Evolutionary conservation across 306 rosid species (phyloP), one percentile per base, ranked within the genome.

Genomic region (Sicyos edulis): DNA sequence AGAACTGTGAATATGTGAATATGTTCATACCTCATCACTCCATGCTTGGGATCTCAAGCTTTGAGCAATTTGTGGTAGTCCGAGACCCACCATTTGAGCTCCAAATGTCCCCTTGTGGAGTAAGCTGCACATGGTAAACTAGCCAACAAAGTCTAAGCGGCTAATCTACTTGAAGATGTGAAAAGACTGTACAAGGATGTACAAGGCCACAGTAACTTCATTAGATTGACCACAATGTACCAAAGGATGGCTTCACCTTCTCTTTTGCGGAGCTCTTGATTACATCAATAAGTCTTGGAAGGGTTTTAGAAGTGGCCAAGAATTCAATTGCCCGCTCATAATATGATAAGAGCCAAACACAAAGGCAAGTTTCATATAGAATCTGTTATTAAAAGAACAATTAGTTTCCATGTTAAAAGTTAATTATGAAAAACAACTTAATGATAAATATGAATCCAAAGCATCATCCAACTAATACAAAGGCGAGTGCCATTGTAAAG

Each of bases 21-120:
- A 4, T 71, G 78, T 52, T 81, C 85, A 81, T 71, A 95, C 99
- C 99, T 95, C 99, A 80, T 95, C 99, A 86, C 97, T 95, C 99
- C 99, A 95, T 59, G 99, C 99, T 84, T 95, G 99, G 68, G 95
- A 91, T 83, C 91, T 95, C 86, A 95, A 87, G 81, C 88, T 95
- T 79, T 87, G 99, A 81, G 89, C 99, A 75, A 85, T 82, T 80
- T 89, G 99, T 20, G 90, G 96, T 51, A 95, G 88, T 79, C 92
- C 97, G 74, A 91, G 86, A 80, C 91, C 96, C 61, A 95, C 95
- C 97, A 95, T 89, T 86, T 91, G 96, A 75, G 97, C 90, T 80
- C 95, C 99, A 86, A 91, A 85, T 26, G 95, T 79, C 76, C 91
- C 97, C 81, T 85, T 95, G 59, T 88, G 79, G 78, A 91, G 85